Evolutionary conservation across 2,329 filamentous ascomycete species (phyloP).

Genomic region (Cladosporium sp.): DNA sequence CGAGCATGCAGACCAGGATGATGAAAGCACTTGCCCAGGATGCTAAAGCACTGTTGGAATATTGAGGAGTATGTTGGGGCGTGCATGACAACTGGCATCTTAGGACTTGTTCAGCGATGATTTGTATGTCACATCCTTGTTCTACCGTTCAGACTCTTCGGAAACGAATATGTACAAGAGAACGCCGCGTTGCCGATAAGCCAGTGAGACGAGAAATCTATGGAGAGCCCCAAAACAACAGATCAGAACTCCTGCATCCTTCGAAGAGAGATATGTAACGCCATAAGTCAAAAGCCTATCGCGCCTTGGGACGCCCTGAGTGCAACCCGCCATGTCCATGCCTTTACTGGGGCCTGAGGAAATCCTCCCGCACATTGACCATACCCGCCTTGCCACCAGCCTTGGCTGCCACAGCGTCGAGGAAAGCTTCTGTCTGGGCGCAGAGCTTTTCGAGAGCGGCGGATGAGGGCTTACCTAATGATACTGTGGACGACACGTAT

Average conservation of each 20-base stretch:
- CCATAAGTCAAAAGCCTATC: background rate
- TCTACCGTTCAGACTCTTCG: background rate
- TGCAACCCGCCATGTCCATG: background rate
- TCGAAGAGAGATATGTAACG: background rate
- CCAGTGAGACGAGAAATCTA: background rate
- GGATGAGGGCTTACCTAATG: slow-evolving; percentile 82
- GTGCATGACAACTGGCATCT: background rate
- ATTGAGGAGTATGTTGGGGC: background rate
- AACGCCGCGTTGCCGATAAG: background rate
- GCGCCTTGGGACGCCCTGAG: background rate
- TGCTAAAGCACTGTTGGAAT: slow-evolving; percentile 5
- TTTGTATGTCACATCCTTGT: background rate
- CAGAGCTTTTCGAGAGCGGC: slow-evolving; percentile 83
- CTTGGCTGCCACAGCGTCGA: slow-evolving; percentile 73
- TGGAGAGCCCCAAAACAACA: background rate
- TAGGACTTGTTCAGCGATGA: background rate
- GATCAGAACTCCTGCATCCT: background rate
- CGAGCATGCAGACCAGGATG: slow-evolving; percentile 27
- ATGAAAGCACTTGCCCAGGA: slow-evolving; percentile 7
- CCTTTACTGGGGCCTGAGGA: slow-evolving; percentile 25
- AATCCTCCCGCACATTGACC: slow-evolving; percentile 65
- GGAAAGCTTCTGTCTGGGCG: slow-evolving; percentile 79
- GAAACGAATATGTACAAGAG: background rate
- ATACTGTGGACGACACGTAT: slow-evolving; percentile 58
- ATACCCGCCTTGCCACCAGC: slow-evolving; percentile 70